Conservation (phyloP, 495 filamentous ascomycete species). For the Aspergillus funiculosus region DNA sequence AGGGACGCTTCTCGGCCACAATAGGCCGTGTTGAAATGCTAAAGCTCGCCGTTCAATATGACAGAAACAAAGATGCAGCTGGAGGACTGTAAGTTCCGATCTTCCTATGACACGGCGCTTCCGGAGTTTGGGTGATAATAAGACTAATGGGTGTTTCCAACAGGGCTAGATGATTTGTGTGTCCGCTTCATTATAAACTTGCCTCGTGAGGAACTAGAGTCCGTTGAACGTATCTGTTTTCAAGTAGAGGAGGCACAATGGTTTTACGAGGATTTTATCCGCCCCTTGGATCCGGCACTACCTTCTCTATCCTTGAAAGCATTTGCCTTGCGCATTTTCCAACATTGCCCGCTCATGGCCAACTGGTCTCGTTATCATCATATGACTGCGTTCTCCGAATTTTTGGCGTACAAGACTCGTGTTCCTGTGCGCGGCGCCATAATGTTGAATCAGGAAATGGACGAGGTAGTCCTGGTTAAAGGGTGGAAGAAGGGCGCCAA, state of each 20-base stretch:
- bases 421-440: slow-evolving; percentile 93
- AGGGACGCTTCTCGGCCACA: slow-evolving; percentile 18
- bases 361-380: slow-evolving; percentile 71
- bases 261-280: slow-evolving; percentile 99
- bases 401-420: slow-evolving; percentile 86
- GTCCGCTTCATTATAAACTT: slow-evolving; percentile 95
- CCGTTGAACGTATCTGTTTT: slow-evolving; percentile 91
- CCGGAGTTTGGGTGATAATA: neutral
- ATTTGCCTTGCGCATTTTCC: slow-evolving; percentile 84
- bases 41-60: slow-evolving; percentile 51
- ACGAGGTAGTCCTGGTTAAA: slow-evolving; percentile 84
- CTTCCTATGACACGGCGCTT: neutral
- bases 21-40: slow-evolving; percentile 40
- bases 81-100: slow-evolving; percentile 69
- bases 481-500: slow-evolving; percentile 95
- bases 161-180: slow-evolving; percentile 93
- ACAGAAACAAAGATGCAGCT: slow-evolving; percentile 74
- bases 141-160: slow-evolving; percentile 14
- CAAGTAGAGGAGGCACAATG: slow-evolving; percentile 99
- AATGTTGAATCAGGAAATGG: slow-evolving; percentile 85
- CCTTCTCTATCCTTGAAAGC: slow-evolving; percentile 76
- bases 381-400: slow-evolving; percentile 76
- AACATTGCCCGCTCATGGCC: slow-evolving; percentile 83
- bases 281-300: slow-evolving; percentile 75
- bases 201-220: slow-evolving; percentile 80